Evolutionary conservation across 2,329 filamentous ascomycete genomes (phyloP).

Genomic region (Cercospora janseana): DNA sequence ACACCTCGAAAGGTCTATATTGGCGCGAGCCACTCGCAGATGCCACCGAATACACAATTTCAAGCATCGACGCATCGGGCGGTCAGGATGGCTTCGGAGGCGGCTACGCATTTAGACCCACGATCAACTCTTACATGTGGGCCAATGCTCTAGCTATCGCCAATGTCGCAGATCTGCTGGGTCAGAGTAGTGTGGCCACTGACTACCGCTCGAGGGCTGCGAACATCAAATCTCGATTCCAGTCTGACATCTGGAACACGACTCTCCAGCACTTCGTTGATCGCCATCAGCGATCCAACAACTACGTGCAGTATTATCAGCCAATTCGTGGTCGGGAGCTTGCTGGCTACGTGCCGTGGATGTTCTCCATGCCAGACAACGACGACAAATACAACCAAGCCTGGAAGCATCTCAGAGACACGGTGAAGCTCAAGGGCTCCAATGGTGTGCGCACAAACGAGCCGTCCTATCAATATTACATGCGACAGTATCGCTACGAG

Average conservation of each 20-base stretch:
- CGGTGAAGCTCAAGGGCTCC: slow-evolving; percentile 37
- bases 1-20: slow-evolving; percentile 43
- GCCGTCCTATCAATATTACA: slow-evolving; percentile 48
- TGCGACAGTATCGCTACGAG: slow-evolving; percentile 45
- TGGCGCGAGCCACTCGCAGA: slow-evolving; percentile 46
- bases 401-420: slow-evolving; percentile 41
- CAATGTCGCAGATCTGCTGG: slow-evolving; percentile 39
- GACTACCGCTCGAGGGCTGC: slow-evolving; percentile 33
- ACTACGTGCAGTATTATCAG: slow-evolving; percentile 42
- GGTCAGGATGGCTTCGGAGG: slow-evolving; percentile 44
- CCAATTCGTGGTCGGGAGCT: slow-evolving; percentile 47
- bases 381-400: slow-evolving; percentile 39
- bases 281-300: slow-evolving; percentile 42
- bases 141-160: slow-evolving; percentile 47
- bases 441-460: slow-evolving; percentile 46
- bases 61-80: slow-evolving; percentile 45
- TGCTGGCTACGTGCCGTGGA: slow-evolving; percentile 47
- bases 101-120: slow-evolving; percentile 45
- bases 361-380: slow-evolving; percentile 45
- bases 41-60: slow-evolving; percentile 49
- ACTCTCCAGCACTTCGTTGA: slow-evolving; percentile 48
- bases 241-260: slow-evolving; percentile 45
- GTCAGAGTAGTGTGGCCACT: slow-evolving; percentile 23
- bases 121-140: slow-evolving; percentile 48
- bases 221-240: slow-evolving; percentile 41